Conservation (phyloP, 1,139 yeast species). For the Pichia sp. region DNA sequence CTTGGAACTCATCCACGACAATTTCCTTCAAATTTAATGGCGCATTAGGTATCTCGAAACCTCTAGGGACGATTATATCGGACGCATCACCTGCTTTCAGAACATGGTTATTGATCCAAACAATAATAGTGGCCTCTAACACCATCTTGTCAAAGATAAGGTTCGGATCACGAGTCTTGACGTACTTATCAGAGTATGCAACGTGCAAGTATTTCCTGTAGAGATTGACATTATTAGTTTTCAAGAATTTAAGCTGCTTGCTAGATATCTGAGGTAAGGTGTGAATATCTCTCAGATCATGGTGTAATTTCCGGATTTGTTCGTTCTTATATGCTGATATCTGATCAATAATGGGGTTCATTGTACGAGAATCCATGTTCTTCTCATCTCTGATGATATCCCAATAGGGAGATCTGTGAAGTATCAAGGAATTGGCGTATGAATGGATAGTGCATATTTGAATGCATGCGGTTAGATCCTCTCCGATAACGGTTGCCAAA, state of each 20-base stretch:
- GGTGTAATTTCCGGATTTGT: neutral
- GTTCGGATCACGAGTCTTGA: slow-evolving; percentile 5
- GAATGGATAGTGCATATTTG: slow-evolving; percentile 58
- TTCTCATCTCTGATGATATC: slow-evolving; percentile 31
- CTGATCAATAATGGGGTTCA: slow-evolving; percentile 2
- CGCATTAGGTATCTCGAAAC: neutral
- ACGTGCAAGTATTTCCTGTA: slow-evolving; percentile 5
- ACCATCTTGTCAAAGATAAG: slow-evolving; percentile 13
- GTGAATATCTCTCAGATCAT: slow-evolving; percentile 10
- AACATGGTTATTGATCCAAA: neutral
- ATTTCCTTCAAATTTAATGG: slow-evolving; percentile 21
- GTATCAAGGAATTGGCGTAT: slow-evolving; percentile 40
- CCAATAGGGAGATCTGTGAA: slow-evolving; percentile 32
- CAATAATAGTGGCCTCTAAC: slow-evolving; percentile 11
- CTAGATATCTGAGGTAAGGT: neutral
- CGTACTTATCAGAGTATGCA: neutral
- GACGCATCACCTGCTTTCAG: neutral
- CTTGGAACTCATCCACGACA: slow-evolving; percentile 73
- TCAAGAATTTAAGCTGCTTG: neutral
- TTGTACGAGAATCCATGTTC: neutral
- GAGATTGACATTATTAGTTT: neutral
- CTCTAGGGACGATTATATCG: neutral
- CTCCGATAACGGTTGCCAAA: slow-evolving; percentile 32
- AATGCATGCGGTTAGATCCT: slow-evolving; percentile 29
- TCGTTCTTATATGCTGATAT: neutral